Percentiles rank a stretch among this genome's conserved stretches.
These are phyloP conservation scores for Gossypium schwendimanii DNA, from an alignment of 441 rosid species.

Conservation along the genomic window DNA sequence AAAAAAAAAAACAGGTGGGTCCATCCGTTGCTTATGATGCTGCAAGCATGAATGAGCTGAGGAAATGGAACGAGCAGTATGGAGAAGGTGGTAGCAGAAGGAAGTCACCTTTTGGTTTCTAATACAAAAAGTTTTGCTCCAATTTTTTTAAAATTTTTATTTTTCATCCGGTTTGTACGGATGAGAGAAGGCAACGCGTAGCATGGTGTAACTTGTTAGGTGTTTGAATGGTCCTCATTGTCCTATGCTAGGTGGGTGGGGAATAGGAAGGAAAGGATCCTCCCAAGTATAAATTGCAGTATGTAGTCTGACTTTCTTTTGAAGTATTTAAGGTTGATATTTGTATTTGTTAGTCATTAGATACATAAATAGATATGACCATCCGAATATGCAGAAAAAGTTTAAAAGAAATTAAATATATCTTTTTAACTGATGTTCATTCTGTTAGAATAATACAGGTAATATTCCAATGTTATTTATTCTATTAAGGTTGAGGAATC, in stretches of 20 bases:
- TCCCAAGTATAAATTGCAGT: not conserved
- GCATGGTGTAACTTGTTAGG: not conserved
- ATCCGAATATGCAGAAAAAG: not conserved
- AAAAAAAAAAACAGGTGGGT: constrained; percentile 47
- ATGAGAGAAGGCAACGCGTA: not conserved
- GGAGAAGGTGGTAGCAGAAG: constrained; percentile 93
- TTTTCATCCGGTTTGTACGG: constrained; percentile 6
- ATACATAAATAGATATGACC: not conserved
- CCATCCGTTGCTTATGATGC: constrained; percentile 90
- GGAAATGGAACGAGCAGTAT: constrained; percentile 96
- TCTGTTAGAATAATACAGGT: not conserved
- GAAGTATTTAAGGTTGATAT: not conserved
- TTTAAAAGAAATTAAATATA: not conserved
- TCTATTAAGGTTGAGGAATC: no score
- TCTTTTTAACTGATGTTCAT: not conserved
- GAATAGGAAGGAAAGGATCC: not conserved
- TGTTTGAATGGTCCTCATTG: not conserved
- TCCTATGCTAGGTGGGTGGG: not conserved
- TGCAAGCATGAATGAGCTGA: constrained; percentile 77
- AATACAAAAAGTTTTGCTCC: constrained; percentile 15
- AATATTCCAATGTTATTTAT: not conserved
- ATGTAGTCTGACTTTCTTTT: not conserved
- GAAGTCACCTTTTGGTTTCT: constrained; percentile 75
- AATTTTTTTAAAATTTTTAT: not conserved
- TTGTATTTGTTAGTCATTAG: not conserved